phyloP scores from a whole-genome alignment of 2,329 filamentous ascomycete species.

The Amauroascus verrucosus region DNA sequence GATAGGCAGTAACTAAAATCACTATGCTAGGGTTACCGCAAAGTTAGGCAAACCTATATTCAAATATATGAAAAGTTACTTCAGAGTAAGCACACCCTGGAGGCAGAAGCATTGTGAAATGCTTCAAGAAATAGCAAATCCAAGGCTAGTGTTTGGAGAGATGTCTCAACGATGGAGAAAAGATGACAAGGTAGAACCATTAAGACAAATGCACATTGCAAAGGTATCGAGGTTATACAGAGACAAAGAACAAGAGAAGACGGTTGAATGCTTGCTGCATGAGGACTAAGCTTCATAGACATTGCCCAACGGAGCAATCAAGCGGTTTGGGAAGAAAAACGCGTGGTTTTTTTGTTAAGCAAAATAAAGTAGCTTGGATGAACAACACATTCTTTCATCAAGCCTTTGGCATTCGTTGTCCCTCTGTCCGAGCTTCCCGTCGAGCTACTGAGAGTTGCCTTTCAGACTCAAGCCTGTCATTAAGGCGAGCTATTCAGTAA shows the following conservation, averaged over 20 bases:
- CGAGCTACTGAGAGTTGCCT: too few species aligned
- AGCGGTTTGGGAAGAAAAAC: too few species aligned
- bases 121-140: slow-evolving; percentile 32
- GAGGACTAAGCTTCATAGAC: neutral
- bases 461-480: too few species aligned
- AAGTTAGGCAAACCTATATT: neutral
- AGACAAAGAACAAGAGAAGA: slow-evolving; percentile 2
- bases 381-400: too few species aligned
- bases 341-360: too few species aligned
- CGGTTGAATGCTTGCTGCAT: neutral
- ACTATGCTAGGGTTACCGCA: neutral
- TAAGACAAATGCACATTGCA: slow-evolving; percentile 4
- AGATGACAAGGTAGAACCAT: neutral
- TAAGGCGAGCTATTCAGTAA: too few species aligned
- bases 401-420: too few species aligned
- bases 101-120: slow-evolving; percentile 19
- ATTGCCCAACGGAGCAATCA: neutral
- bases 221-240: neutral
- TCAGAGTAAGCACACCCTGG: neutral
- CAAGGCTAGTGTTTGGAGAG: slow-evolving; percentile 22
- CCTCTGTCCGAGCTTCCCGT: too few species aligned
- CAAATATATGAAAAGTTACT: neutral
- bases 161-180: slow-evolving; percentile 24
- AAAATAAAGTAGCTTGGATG: too few species aligned
- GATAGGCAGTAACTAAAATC: neutral